Evolutionary conservation across 2,329 filamentous ascomycete species (phyloP), one percentile per base, ranked within the genome.

Genomic region (Polytolypa hystricis): DNA sequence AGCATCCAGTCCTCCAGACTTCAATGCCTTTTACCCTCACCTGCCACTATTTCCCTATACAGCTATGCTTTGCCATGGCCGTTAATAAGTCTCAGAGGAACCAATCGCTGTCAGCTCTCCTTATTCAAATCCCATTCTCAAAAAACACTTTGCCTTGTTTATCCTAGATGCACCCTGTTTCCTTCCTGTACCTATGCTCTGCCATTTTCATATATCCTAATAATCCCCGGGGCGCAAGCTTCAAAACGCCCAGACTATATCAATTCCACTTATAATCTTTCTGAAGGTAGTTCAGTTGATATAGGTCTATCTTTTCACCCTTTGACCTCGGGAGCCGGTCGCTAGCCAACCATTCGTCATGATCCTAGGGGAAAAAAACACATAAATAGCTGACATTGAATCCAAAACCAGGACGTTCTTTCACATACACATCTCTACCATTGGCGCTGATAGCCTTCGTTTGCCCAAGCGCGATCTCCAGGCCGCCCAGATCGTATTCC

Each of bases 351-450:
- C 17, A 32, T 32, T 32, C 17, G 17, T 19, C 30, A 32, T 32
- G 16, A 32, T 32, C 8, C 30, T 32, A 32, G 30, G 21, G 30
- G n/a, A 32, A n/a, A n/a, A n/a, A n/a, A n/a, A n/a, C 17, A 17
- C 17, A 32, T 32, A 19, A 19, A 32, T 32, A 32, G 7, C 30
- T 7, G 30, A 32, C 30, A 32, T 32, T 32, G 30, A 12, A 4
- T 32, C 8, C 30, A 32, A 32, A 2, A n/a, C 12, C 8, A 32
- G 30, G 16, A 19, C 30, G n/a, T n/a, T n/a, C n/a, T 32, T 32
- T 32, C 5, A 32, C 30, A 32, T 32, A 32, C 16, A 32, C 16
- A n/a, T 19, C 30, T 32, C 30, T 32, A 32, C 16, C 30, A 32
- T 12, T n/a, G 30, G 16, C 7, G 17, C 30, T 32, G 16, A 32